A percentile compares a stretch with the other conserved stretches of the same genome.
Conservation (phyloP, 768 basidiomycete species). For the Paxillus ammoniavirescens region DNA sequence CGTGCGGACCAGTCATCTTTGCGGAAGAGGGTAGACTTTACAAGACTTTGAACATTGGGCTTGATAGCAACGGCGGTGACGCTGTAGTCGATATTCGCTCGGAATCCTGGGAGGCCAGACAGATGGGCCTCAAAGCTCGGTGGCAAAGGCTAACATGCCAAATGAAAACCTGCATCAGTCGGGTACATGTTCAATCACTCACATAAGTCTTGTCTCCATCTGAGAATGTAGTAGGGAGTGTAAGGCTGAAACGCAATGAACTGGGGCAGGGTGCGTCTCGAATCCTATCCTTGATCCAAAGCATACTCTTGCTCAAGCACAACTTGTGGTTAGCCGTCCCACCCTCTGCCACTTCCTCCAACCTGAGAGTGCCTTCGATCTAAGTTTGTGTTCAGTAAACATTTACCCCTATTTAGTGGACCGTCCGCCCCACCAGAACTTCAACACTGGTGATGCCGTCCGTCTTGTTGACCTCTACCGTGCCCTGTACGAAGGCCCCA, state of each 20-base stretch:
- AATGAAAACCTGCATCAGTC: not conserved
- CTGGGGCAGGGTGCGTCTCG: slow-evolving; percentile 47
- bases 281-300: slow-evolving; percentile 56
- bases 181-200: slow-evolving; percentile 24
- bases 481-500: slow-evolving; percentile 52
- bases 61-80: slow-evolving; percentile 54
- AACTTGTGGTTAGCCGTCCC: slow-evolving; percentile 53
- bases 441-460: slow-evolving; percentile 61
- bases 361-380: slow-evolving; percentile 59
- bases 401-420: not conserved
- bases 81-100: slow-evolving; percentile 61
- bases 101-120: slow-evolving; percentile 70
- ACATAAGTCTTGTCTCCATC: slow-evolving; percentile 61
- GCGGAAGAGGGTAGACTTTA: slow-evolving; percentile 54
- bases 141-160: slow-evolving; percentile 53
- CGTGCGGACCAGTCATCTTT: slow-evolving; percentile 51
- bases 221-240: slow-evolving; percentile 57
- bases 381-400: slow-evolving; percentile 21
- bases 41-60: slow-evolving; percentile 40
- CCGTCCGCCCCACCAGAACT: slow-evolving; percentile 47
- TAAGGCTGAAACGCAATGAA: slow-evolving; percentile 51
- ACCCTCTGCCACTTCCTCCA: slow-evolving; percentile 68
- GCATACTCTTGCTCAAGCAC: slow-evolving; percentile 47
- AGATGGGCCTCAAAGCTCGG: slow-evolving; percentile 69
- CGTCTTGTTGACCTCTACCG: slow-evolving; percentile 51